Evolutionary conservation across 2,329 filamentous ascomycete species (phyloP).

Genomic region (Ophiocordyceps camponoti-floridani): DNA sequence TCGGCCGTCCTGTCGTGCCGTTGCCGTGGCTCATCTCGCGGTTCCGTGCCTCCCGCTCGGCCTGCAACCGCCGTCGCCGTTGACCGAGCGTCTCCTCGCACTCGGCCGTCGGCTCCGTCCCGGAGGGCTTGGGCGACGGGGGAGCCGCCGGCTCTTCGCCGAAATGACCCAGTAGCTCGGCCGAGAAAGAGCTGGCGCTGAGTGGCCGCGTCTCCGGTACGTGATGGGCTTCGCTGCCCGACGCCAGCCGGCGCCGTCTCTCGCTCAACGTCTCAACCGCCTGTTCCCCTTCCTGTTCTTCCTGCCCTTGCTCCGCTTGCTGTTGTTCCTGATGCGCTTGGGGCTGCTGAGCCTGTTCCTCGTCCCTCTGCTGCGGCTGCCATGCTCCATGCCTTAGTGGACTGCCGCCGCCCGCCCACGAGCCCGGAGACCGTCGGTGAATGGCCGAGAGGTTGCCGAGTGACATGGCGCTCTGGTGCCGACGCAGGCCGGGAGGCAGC

Average conservation of each 20-base stretch:
- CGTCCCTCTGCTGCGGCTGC: slow-evolving; percentile 12
- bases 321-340: slow-evolving; percentile 8
- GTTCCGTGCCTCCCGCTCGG: slow-evolving; percentile 45
- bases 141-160: slow-evolving; percentile 16
- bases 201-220: slow-evolving; percentile 39
- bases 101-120: slow-evolving; percentile 24
- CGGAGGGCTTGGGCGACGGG: slow-evolving; percentile 3
- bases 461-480: slow-evolving; percentile 26
- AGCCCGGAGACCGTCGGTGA: not conserved
- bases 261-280: slow-evolving; percentile 50
- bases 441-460: slow-evolving; percentile 11
- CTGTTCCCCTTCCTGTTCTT: slow-evolving; percentile 30
- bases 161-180: slow-evolving; percentile 50
- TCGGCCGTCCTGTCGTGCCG: slow-evolving; percentile 6
- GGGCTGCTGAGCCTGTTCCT: slow-evolving; percentile 6
- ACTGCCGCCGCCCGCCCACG: not conserved
- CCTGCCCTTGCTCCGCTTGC: not conserved
- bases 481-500: slow-evolving; percentile 18
- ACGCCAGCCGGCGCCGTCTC: slow-evolving; percentile 44
- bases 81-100: slow-evolving; percentile 62
- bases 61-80: slow-evolving; percentile 54
- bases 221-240: slow-evolving; percentile 19
- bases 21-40: slow-evolving; percentile 28
- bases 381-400: not conserved
- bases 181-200: slow-evolving; percentile 42